Evolutionary conservation across 2,329 filamentous ascomycete genomes (phyloP).

Genomic region (Incumbomyces lentus): DNA sequence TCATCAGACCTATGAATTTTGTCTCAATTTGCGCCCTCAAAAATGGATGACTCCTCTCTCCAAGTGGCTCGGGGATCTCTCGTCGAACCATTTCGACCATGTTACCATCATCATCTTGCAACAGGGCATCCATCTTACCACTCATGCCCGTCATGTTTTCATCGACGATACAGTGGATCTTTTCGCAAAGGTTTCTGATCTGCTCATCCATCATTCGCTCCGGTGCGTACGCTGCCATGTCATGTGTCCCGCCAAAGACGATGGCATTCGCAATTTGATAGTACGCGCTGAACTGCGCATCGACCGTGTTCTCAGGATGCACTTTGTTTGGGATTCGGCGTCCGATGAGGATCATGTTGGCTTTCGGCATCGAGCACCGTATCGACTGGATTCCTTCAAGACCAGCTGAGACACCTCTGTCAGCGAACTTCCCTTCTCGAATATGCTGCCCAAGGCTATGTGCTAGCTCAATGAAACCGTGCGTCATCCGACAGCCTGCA

Average conservation of each 20-base stretch:
- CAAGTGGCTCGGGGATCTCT: conserved; percentile 15
- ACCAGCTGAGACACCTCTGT: neutral
- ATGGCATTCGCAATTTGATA: conserved; percentile 24
- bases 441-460: conserved; percentile 8
- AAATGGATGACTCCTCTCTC: conserved; percentile 18
- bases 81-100: conserved; percentile 8
- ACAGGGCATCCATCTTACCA: conserved; percentile 3
- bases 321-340: conserved; percentile 26
- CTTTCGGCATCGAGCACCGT: conserved; percentile 4
- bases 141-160: conserved; percentile 6
- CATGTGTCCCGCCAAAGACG: conserved; percentile 4
- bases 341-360: conserved; percentile 22
- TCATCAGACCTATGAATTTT: conserved; percentile 17
- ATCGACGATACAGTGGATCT: conserved; percentile 15
- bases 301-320: conserved; percentile 25
- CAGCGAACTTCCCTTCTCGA: neutral
- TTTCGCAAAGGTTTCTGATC: conserved; percentile 12
- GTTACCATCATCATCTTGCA: conserved; percentile 13
- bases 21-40: conserved; percentile 14
- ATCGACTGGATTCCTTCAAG: neutral
- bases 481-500: conserved; percentile 19
- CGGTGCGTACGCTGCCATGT: conserved; percentile 6
- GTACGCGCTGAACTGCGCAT: conserved; percentile 27
- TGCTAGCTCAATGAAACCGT: conserved; percentile 17
- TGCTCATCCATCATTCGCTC: conserved; percentile 10